Evolutionary conservation across 2,329 filamentous ascomycete species (phyloP), one percentile per base, ranked within the genome.

Genomic region (Xylaria polymorpha): DNA sequence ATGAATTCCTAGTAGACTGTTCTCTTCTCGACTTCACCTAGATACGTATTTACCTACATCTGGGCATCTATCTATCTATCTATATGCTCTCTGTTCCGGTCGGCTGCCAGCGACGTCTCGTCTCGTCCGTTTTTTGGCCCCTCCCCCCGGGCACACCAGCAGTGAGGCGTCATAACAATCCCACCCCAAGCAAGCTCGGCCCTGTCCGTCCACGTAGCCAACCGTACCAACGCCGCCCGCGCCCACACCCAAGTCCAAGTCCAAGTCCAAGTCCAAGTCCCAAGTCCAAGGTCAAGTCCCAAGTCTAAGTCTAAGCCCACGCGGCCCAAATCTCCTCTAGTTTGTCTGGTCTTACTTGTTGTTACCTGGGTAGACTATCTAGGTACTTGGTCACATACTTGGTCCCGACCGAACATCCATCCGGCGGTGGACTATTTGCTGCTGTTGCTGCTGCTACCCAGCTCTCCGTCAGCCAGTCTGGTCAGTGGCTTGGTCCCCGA

Each of bases 1-100:
- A 76, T 77, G 71, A 76, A 73, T 73, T 64, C 72, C 67, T 74
- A 74, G 32, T 55, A 61, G 39, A 66, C 57, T 7, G 7, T 22
- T 61, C 71, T 70, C 59, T 59, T 60, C 68, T 63, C 60, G 37
- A 50, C 18, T 43, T 66, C 43, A 56, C 66, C 64, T 51, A 67
- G 44, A 59, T 46, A 64, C 35, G 25, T 39, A 63, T 61, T 64
- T 32, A 58, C 57, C 61, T 60, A 51, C 57, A 56, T 50, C 53
- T 59, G 57, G 57, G 37, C 14, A 60, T 62, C 51, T 35, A 39
- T 58, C 51, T 18, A 44, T 44, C 18, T 12, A 39, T 56, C 35
- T 22, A 39, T 56, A 18, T 56, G 43, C 60, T 56, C 53, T 39
- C 61, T 64, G 72, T 73, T 65, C 69, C 70, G 72, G 66, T 72